Base-by-base conservation (phyloP, 2,329 filamentous ascomycete genomes). In the Aureobasidium melanogenum region DNA sequence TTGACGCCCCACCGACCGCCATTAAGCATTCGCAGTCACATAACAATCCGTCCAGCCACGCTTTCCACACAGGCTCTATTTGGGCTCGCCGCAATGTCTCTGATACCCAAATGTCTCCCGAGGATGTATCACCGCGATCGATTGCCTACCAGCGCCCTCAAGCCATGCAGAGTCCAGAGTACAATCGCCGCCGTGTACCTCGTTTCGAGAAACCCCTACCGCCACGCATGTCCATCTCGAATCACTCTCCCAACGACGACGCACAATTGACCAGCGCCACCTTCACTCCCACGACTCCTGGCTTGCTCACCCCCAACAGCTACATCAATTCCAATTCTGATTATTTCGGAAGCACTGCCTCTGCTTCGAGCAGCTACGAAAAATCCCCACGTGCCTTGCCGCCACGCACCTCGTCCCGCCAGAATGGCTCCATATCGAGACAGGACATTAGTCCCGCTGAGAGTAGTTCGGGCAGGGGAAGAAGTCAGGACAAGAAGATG, bases 401-500 rank as follows among this genome's bases (percentile, higher is more conserved):
- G 65, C 67, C 44, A 66, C 68, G 46, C 36, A 43, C 59, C 65
- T 67, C 50, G 63, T 68, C 63, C 60, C 64, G 44, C 3, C 24
- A 60, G 43, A 44, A 57, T 60, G 52, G 63, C 50, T 57, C 62
- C 50, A 64, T n/a, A 59, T 39, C 63, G 28, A 41, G 54, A 63
- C 55, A 62, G 10, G 22, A 65, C 28, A 36, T 63, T 57, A 51
- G 63, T 57, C 55, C 55, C 5, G 55, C 22, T 7, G 43, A 44
- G 30, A 28, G 61, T 44, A 24, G 36, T 41, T 34, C 50, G 43
- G 34, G 47, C 41, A 50, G 56, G 36, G 36, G 74, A 50, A 39
- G 74, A 55, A 15, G 79, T 80, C 63, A 77, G 67, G 79, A 80
- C 67, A 80, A 97, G 72, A 97, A 97, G 78, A 89, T 87, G 12